Evolutionary conservation across 257 asterid genomes (phyloP).

Genomic region (Nicotiana otophora): DNA sequence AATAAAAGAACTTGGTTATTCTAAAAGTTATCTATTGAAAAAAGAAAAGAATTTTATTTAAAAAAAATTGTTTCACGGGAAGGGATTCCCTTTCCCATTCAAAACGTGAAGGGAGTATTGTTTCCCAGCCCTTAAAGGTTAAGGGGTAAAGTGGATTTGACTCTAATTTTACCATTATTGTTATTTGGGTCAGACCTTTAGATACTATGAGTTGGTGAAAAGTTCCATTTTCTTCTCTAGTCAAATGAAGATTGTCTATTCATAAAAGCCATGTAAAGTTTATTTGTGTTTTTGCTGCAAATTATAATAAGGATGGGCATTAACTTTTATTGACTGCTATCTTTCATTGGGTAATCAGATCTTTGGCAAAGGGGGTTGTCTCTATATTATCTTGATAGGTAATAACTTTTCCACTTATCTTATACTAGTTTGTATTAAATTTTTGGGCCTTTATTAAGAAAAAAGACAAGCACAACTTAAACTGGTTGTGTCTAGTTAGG

Average conservation of each 20-base stretch:
- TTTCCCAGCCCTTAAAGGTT: no score
- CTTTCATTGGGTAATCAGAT: slow-evolving; percentile 58
- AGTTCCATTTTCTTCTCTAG: neutral
- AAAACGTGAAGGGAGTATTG: no score
- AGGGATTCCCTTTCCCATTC: no score
- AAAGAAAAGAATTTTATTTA: no score
- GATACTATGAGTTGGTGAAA: neutral
- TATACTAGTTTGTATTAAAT: neutral
- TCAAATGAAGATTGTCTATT: no score
- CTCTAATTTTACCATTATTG: no score
- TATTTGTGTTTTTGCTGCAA: neutral
- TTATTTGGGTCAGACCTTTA: no score
- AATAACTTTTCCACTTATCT: slow-evolving; percentile 11
- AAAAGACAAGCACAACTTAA: neutral
- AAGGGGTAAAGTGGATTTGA: no score
- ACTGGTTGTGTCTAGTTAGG: slow-evolving; percentile 26
- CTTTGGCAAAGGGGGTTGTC: slow-evolving; percentile 97
- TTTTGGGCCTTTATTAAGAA: neutral
- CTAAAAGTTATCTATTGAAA: no score
- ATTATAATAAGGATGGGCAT: neutral
- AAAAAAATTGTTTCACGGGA: no score
- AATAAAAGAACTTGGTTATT: no score
- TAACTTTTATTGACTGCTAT: slow-evolving; percentile 26
- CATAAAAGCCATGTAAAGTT: neutral
- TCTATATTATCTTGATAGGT: slow-evolving; percentile 82